Conservation (phyloP, 805 yeast species). For the Kluyveromyces wickerhamii region DNA sequence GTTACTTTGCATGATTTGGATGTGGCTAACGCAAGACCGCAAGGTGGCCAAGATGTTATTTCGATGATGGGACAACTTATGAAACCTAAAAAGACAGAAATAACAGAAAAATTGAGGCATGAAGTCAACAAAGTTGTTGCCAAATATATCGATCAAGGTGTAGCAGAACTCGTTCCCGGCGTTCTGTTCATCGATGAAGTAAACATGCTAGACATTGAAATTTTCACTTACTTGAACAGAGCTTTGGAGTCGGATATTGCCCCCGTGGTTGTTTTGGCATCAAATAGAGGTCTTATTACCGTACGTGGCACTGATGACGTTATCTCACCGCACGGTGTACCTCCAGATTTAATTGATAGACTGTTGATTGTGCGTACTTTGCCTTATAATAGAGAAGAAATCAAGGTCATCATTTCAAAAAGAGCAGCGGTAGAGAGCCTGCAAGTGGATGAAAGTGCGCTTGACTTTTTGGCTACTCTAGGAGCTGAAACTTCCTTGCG, state of each 20-base stretch:
- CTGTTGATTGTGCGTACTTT: conserved; percentile 85
- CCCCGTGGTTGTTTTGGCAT: conserved; percentile 91
- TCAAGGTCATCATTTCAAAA: conserved; percentile 70
- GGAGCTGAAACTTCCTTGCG: conserved; percentile 79
- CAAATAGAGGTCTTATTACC: conserved; percentile 88
- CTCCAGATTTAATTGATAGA: conserved; percentile 90
- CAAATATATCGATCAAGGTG: conserved; percentile 95
- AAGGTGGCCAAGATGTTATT: conserved; percentile 93
- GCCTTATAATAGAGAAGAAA: conserved; percentile 80
- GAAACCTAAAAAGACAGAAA: conserved; percentile 94
- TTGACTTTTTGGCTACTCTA: conserved; percentile 61
- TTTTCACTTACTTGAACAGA: conserved; percentile 88
- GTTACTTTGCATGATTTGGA: conserved; percentile 95
- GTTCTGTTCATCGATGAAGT: conserved; percentile 97
- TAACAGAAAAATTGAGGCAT: conserved; percentile 86
- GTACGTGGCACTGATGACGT: conserved; percentile 85
- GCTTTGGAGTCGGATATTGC: conserved; percentile 89
- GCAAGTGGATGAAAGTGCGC: conserved; percentile 57
- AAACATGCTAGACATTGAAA: conserved; percentile 95
- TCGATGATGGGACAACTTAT: conserved; percentile 95
- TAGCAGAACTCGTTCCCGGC: conserved; percentile 96
- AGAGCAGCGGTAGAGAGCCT: conserved; percentile 74
- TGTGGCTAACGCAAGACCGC: conserved; percentile 91
- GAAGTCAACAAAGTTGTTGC: conserved; percentile 95
- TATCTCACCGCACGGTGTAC: conserved; percentile 91